These are phyloP conservation scores for Populus tremula DNA, from an alignment of 345 rosid species.

Conservation along the genomic window DNA sequence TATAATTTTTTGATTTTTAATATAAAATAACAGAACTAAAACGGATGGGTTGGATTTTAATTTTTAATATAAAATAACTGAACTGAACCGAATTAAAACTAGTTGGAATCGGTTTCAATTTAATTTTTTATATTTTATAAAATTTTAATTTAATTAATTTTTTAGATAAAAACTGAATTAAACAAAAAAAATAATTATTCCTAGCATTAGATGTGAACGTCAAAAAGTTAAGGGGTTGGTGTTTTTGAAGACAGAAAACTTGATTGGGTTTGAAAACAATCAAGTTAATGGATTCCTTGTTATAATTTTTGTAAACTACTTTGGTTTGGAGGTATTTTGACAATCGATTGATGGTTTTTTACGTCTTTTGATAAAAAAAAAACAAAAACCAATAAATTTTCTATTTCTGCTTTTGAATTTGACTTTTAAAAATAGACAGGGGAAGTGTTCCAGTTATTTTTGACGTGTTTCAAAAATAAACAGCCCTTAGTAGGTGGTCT, in stretches of 20 bases:
- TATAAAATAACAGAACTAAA: too few relatives aligned
- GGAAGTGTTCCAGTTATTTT: not conserved
- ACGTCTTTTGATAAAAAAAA: not conserved
- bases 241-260: not conserved
- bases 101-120: accelerated
- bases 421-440: not conserved
- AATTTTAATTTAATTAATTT: too few relatives aligned
- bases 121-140: too few relatives aligned
- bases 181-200: accelerated
- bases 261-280: not conserved
- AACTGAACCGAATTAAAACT: accelerated
- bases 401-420: too few relatives aligned
- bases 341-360: not conserved
- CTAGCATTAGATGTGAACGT: too few relatives aligned
- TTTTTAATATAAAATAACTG: too few relatives aligned
- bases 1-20: too few relatives aligned
- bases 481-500: not conserved
- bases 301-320: not conserved
- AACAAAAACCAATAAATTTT: not conserved
- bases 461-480: too few relatives aligned
- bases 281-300: not conserved
- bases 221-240: too few relatives aligned
- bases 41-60: accelerated
- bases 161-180: accelerated
- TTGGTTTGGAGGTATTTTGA: not conserved